A percentile compares a stretch with the other conserved stretches of the same genome.
These are phyloP conservation scores for Halenospora varia DNA, from an alignment of 495 filamentous ascomycete genomes.

Conservation along the genomic window DNA sequence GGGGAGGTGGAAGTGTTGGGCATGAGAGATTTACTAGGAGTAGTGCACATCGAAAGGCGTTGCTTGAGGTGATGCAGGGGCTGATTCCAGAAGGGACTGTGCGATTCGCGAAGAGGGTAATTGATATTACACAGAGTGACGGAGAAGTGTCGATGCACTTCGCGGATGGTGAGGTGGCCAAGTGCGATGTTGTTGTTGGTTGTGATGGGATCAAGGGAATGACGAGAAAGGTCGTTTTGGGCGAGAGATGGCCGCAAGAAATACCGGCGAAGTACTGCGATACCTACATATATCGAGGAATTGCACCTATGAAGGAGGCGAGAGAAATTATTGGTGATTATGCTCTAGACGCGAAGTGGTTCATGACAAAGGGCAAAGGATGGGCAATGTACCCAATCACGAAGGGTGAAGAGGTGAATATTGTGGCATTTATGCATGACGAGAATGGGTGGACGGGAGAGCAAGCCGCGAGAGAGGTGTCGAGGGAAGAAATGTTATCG, in stretches of 20 bases:
- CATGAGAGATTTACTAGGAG: neutral
- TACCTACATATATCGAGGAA: conserved; percentile 47
- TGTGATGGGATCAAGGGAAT: conserved; percentile 56
- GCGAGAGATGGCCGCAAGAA: conserved; percentile 30
- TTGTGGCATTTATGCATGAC: conserved; percentile 27
- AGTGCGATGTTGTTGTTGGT: conserved; percentile 44
- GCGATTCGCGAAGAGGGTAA: conserved; percentile 24
- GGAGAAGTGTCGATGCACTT: conserved; percentile 24
- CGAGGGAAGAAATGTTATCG: conserved; percentile 24
- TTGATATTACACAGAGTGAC: conserved; percentile 19
- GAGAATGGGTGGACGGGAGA: neutral
- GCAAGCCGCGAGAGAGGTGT: conserved; percentile 11
- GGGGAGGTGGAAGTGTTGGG: conserved; percentile 44
- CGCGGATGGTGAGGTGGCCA: conserved; percentile 23
- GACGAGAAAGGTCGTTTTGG: conserved; percentile 40
- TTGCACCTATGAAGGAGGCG: conserved; percentile 50
- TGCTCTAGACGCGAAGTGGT: conserved; percentile 49
- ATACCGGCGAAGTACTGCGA: conserved; percentile 22
- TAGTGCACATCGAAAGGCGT: conserved; percentile 24
- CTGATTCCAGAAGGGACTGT: conserved; percentile 30
- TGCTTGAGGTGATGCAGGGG: conserved; percentile 33
- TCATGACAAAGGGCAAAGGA: conserved; percentile 46
- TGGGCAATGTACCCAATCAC: conserved; percentile 54
- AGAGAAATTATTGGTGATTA: conserved; percentile 43
- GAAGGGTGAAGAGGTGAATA: conserved; percentile 40